These are phyloP conservation scores for Ustilago sp. DNA, from an alignment of 1,284 basidiomycete species.

Conservation along the genomic window DNA sequence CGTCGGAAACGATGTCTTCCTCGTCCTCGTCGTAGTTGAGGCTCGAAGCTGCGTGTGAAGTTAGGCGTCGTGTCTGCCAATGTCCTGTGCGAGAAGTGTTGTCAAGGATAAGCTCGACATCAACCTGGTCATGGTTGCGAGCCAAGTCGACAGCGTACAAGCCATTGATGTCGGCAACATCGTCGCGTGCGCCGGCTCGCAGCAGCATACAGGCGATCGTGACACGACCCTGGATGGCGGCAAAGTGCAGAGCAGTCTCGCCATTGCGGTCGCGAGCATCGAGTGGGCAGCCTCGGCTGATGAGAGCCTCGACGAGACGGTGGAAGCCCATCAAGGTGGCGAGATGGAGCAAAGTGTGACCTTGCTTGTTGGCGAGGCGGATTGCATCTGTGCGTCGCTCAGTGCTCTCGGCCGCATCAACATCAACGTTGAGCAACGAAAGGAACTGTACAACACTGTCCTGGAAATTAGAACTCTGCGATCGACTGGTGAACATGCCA, in stretches of 20 bases:
- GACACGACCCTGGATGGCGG: constrained; percentile 78
- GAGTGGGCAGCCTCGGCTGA: constrained; percentile 80
- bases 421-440: constrained; percentile 75
- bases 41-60: constrained; percentile 59
- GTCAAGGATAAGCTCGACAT: constrained; percentile 71
- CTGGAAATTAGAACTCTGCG: constrained; percentile 76
- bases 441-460: constrained; percentile 83
- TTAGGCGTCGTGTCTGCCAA: constrained; percentile 43
- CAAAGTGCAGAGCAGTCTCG: constrained; percentile 89
- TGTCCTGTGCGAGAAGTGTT: constrained; percentile 42
- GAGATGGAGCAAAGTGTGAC: constrained; percentile 79
- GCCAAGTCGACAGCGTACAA: constrained; percentile 84
- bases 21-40: constrained; percentile 48
- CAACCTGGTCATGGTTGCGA: constrained; percentile 73
- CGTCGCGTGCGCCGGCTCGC: constrained; percentile 81
- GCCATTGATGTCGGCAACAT: constrained; percentile 81
- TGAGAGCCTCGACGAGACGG: constrained; percentile 79
- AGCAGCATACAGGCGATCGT: constrained; percentile 79
- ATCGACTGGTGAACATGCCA: constrained; percentile 52
- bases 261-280: constrained; percentile 90
- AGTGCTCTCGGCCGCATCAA: constrained; percentile 32
- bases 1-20: constrained; percentile 41
- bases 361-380: constrained; percentile 67
- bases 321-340: constrained; percentile 84
- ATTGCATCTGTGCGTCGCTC: constrained; percentile 68